Evolutionary conservation across 2,329 filamentous ascomycete genomes (phyloP).

Genomic region (Fusarium udum): DNA sequence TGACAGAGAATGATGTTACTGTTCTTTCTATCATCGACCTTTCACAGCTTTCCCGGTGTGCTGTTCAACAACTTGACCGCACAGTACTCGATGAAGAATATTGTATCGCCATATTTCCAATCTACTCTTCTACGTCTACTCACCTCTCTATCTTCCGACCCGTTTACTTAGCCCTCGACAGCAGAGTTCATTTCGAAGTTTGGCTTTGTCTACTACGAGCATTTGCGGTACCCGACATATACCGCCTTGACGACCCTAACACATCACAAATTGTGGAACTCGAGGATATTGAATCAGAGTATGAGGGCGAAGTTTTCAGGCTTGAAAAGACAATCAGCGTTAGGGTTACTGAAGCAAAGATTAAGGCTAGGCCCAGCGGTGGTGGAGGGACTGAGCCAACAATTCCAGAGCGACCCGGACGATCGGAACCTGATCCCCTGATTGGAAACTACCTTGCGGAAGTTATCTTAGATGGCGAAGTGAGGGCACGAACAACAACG

Average conservation of each 20-base stretch:
- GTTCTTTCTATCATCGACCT: constrained; percentile 86
- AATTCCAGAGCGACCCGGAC: constrained; percentile 34
- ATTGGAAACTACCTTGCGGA: constrained; percentile 81
- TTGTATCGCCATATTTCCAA: constrained; percentile 94
- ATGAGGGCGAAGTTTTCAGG: constrained; percentile 63
- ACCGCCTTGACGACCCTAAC: constrained; percentile 66
- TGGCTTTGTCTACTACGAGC: constrained; percentile 94
- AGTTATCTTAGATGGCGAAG: constrained; percentile 81
- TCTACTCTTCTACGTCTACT: constrained; percentile 80
- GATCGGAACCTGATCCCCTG: constrained; percentile 53
- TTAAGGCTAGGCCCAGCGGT: constrained; percentile 53
- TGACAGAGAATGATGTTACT: constrained; percentile 84
- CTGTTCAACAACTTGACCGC: constrained; percentile 87
- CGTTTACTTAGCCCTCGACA: constrained; percentile 88
- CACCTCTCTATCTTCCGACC: constrained; percentile 83
- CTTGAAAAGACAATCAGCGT: constrained; percentile 69
- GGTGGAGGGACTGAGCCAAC: constrained; percentile 32
- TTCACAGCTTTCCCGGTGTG: constrained; percentile 86
- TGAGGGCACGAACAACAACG: constrained; percentile 77
- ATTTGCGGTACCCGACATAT: constrained; percentile 91
- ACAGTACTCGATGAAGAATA: constrained; percentile 93
- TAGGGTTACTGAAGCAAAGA: constrained; percentile 70
- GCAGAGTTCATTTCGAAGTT: constrained; percentile 90
- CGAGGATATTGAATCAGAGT: constrained; percentile 51
- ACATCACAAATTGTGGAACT: constrained; percentile 56